These are phyloP conservation scores for Pulveroboletus ravenelii DNA, from an alignment of 768 basidiomycete genomes.

Conservation along the genomic window DNA sequence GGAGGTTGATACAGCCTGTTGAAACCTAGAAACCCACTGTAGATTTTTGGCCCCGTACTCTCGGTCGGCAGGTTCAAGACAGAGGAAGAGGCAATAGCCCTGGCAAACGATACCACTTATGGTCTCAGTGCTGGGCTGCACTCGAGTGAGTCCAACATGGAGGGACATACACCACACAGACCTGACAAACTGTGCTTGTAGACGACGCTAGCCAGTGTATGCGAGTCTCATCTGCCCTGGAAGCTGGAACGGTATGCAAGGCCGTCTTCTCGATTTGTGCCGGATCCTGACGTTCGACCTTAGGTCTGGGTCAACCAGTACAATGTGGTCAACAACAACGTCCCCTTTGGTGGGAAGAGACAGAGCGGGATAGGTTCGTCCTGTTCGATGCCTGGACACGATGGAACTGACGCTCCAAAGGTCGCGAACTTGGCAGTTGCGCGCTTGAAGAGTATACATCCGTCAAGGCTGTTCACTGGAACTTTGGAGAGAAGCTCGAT, in stretches of 20 bases:
- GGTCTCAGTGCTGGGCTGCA: slow-evolving; percentile 91
- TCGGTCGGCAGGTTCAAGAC: slow-evolving; percentile 77
- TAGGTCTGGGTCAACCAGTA: slow-evolving; percentile 94
- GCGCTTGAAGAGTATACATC: slow-evolving; percentile 83
- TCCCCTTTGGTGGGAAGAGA: slow-evolving; percentile 96
- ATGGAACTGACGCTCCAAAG: slow-evolving; percentile 35
- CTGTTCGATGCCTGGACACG: background rate
- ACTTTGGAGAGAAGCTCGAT: slow-evolving; percentile 73
- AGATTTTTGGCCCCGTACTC: slow-evolving; percentile 96
- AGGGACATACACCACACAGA: background rate
- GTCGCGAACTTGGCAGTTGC: slow-evolving; percentile 82
- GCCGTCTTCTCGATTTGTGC: background rate
- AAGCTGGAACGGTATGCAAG: slow-evolving; percentile 77
- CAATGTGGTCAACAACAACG: slow-evolving; percentile 76
- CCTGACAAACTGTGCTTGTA: slow-evolving; percentile 21
- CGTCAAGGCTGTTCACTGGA: slow-evolving; percentile 82
- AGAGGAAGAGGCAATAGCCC: slow-evolving; percentile 77
- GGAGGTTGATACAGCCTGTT: slow-evolving; percentile 2
- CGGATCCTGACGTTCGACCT: slow-evolving; percentile 4
- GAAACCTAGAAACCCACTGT: slow-evolving; percentile 12
- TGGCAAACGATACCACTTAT: slow-evolving; percentile 87
- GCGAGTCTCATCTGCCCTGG: slow-evolving; percentile 78
- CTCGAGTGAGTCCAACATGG: slow-evolving; percentile 53
- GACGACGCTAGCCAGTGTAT: slow-evolving; percentile 86
- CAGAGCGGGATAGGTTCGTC: slow-evolving; percentile 75